Percentiles rank a stretch among this genome's conserved stretches.
These are phyloP conservation scores for Aspergillus cavernicola DNA, from an alignment of 495 filamentous ascomycete genomes.

Conservation along the genomic window DNA sequence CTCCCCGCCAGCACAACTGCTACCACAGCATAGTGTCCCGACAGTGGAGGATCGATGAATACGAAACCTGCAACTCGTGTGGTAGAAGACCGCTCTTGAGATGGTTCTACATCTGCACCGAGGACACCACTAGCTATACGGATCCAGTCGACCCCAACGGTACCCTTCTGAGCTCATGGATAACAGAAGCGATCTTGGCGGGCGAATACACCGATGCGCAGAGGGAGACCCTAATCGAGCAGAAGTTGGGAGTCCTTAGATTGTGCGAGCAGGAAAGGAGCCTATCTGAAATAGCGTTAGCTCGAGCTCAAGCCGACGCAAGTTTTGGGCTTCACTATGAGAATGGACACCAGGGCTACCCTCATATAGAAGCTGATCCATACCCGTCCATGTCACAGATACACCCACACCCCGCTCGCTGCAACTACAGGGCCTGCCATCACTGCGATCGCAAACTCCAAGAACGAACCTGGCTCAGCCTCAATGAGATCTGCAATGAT, in stretches of 20 bases:
- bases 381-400: background rate
- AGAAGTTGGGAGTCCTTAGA: constrained; percentile 36
- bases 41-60: constrained; percentile 11
- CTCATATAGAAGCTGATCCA: background rate
- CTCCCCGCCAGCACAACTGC: constrained; percentile 6
- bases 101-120: constrained; percentile 65
- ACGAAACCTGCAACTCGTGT: constrained; percentile 50
- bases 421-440: constrained; percentile 50
- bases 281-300: background rate
- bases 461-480: constrained; percentile 44
- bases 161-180: constrained; percentile 32
- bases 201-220: constrained; percentile 47
- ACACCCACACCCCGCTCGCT: constrained; percentile 29
- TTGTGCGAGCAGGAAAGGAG: constrained; percentile 16
- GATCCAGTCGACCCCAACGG: constrained; percentile 23
- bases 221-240: constrained; percentile 34
- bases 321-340: no score
- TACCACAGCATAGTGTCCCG: constrained; percentile 14
- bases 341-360: background rate
- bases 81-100: constrained; percentile 44
- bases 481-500: constrained; percentile 41
- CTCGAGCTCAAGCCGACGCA: background rate
- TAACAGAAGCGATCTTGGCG: constrained; percentile 46
- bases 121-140: constrained; percentile 41
- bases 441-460: constrained; percentile 42